A percentile compares a stretch with the other conserved stretches of the same genome.
Conservation (phyloP, 495 filamentous ascomycete species). For the Daldinia decipiens region DNA sequence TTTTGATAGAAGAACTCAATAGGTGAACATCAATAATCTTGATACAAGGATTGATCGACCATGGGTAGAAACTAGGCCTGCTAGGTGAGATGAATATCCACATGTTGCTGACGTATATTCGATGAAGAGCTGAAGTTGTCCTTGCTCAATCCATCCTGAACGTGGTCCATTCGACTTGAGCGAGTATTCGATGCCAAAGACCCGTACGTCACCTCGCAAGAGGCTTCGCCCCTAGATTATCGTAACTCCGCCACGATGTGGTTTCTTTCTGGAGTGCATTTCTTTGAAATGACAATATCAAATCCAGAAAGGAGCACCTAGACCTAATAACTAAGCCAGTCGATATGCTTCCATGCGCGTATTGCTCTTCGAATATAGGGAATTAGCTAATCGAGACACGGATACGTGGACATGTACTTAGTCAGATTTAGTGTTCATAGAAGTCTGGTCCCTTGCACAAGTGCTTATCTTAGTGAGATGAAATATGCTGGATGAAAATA, state of each 20-base stretch:
- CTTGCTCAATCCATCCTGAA: not conserved
- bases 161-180: not conserved
- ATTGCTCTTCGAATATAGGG: not conserved
- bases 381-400: constrained; percentile 1
- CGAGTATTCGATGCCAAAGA: not conserved
- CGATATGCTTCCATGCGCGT: not conserved
- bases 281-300: not conserved
- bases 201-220: not conserved
- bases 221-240: not conserved
- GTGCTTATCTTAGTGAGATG: constrained; percentile 24
- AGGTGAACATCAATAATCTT: not conserved
- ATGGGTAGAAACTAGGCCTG: constrained; percentile 7
- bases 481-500: constrained; percentile 21
- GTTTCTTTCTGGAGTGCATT: not conserved
- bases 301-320: not conserved
- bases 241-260: not conserved
- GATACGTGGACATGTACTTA: not conserved
- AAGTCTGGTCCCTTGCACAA: constrained; percentile 16
- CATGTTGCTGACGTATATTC: constrained; percentile 25
- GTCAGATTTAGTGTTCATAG: constrained; percentile 5
- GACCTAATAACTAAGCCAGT: not conserved
- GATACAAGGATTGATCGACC: constrained; percentile 6
- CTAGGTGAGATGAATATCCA: constrained; percentile 17
- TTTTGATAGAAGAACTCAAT: not conserved
- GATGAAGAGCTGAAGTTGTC: constrained; percentile 13